Evolutionary conservation across 148 eudicot species (phyloP), one percentile per base, ranked within the genome.

Genomic region (Nepenthes mirabilis): DNA sequence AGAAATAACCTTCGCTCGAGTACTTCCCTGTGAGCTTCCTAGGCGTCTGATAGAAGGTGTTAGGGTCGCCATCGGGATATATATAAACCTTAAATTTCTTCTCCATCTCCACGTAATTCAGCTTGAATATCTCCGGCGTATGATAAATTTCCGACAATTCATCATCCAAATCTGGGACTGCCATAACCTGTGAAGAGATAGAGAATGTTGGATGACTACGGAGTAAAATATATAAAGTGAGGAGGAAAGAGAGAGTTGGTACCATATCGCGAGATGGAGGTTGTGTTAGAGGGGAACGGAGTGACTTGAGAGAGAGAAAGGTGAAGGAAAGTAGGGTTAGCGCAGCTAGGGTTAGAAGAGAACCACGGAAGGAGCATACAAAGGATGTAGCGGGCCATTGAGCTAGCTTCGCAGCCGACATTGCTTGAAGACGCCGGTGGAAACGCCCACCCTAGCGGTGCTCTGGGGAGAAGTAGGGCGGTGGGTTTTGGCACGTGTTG

Each of bases 1-100:
- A 91, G 61, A 91, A 91, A 50, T 88, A 88, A 2, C 98, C 98
- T 67, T 91, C 98, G 48, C 96, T 91, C 0, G 94, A 60, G 35
- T 91, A 91, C 79, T 91, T 91, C 33, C 98, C 96, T 0, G 94
- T 85, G 34, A 91, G 73, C 75, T 88, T 88, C 82, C 98, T 75
- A 14, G 98, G 98, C 5, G 88, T 91, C 70, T 91, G 98, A 57
- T 83, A 91, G 66, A 76, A 91, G 6, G 94, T 91, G 0, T 83
- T 75, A 0, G 86, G 83, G 70, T 88, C 96, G 3, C 96, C 96
- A 34, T 91, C 98, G 1, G 86, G 67, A 54, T 91, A 91, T 62
- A 85, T 78, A 65, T 75, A 91, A 48, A 91, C 94, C 77, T 83
- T 91, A 54, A 91, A 91, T n/a, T 70, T 83, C 68, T 60, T 82